Percentiles rank a stretch among this genome's conserved stretches.
Conservation (phyloP, 305 asterid genomes). For the Rubia tinctorum region DNA sequence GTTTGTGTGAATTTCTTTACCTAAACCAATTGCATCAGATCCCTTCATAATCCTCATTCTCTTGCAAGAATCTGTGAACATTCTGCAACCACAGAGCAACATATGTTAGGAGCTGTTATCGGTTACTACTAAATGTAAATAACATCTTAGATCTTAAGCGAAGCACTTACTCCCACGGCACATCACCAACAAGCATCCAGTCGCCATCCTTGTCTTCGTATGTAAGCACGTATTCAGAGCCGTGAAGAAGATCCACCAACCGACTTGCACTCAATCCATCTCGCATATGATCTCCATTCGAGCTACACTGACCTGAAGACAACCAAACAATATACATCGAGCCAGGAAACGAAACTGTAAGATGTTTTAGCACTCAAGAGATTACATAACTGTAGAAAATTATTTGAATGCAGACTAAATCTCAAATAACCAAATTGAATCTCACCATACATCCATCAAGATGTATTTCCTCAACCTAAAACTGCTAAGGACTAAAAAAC, state of each 20-base stretch:
- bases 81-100: conserved; percentile 18
- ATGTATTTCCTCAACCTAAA: too few relatives aligned
- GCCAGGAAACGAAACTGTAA: background rate
- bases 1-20: conserved; percentile 9
- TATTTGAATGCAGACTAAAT: too few relatives aligned
- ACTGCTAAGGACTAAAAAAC: background rate
- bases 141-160: too few relatives aligned
- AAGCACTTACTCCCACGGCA: conserved; percentile 46
- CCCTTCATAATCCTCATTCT: conserved; percentile 34
- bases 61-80: conserved; percentile 27
- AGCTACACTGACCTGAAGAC: conserved; percentile 29
- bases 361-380: background rate
- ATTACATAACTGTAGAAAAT: background rate
- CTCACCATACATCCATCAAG: too few relatives aligned
- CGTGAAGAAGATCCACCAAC: conserved; percentile 35
- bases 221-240: conserved; percentile 44
- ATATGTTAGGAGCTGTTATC: background rate
- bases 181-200: conserved; percentile 56
- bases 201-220: conserved; percentile 54
- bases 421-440: background rate
- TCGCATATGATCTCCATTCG: conserved; percentile 24
- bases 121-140: background rate
- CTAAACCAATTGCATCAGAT: conserved; percentile 34
- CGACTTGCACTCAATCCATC: conserved; percentile 31
- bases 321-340: background rate